Evolutionary conservation across 129 eudicot genomes (phyloP).

Genomic region (Centella asiatica): DNA sequence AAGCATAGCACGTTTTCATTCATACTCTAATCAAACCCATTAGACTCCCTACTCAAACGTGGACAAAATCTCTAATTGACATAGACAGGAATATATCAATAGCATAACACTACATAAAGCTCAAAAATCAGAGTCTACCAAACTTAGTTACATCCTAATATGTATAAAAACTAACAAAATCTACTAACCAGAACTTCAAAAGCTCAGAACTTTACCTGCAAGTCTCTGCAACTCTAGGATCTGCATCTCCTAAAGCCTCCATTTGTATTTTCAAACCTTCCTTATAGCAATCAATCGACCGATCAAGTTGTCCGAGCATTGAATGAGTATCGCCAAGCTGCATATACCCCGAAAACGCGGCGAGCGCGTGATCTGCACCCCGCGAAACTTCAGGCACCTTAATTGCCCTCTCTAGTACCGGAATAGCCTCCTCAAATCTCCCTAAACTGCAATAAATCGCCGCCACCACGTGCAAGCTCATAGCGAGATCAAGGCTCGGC

Average conservation of each 20-base stretch:
- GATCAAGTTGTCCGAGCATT: constrained; percentile 88
- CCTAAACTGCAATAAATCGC: constrained; percentile 96
- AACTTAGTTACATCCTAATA: not conserved
- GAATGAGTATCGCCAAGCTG: constrained; percentile 93
- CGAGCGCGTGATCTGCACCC: constrained; percentile 94
- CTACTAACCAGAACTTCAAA: not conserved
- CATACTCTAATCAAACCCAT: not conserved
- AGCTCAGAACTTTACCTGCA: constrained; percentile 52
- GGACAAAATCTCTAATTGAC: not conserved
- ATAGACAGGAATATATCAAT: not conserved
- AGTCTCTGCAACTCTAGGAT: constrained; percentile 97
- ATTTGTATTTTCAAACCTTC: constrained; percentile 87
- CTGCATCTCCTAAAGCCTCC: constrained; percentile 84
- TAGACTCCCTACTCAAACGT: not conserved
- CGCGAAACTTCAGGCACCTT: constrained; percentile 65
- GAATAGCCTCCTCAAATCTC: constrained; percentile 88
- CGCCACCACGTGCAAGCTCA: constrained; percentile 96
- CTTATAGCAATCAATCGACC: constrained; percentile 75
- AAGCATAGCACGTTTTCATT: not conserved
- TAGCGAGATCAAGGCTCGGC: constrained; percentile 88
- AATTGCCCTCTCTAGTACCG: constrained; percentile 88
- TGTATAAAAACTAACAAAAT: not conserved
- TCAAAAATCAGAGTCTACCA: not conserved
- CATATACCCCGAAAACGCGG: constrained; percentile 92
- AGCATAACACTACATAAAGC: not conserved